Conservation (phyloP, 306 rosid genomes). For the Casuarina glauca region DNA sequence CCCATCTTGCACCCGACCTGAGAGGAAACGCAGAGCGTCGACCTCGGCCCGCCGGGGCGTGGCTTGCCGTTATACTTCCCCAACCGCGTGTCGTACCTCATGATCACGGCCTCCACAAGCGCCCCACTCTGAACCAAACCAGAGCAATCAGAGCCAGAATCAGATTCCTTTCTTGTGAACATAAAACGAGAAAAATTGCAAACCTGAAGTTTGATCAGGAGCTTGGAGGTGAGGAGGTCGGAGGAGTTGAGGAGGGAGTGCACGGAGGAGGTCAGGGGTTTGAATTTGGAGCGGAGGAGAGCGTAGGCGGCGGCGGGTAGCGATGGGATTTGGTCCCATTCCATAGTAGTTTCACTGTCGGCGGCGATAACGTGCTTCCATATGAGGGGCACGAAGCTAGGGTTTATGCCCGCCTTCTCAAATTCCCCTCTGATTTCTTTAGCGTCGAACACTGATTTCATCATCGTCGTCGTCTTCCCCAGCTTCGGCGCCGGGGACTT, state of each 20-base stretch:
- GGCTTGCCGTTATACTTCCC: constrained; percentile 81
- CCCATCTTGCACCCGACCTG: constrained; percentile 99
- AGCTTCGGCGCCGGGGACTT: not conserved
- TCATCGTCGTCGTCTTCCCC: constrained; percentile 32
- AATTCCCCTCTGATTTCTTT: constrained; percentile 56
- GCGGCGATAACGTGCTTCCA: constrained; percentile 59
- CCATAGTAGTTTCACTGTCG: not conserved
- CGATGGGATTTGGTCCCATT: constrained; percentile 59
- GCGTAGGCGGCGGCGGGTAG: constrained; percentile 68
- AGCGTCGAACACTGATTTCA: constrained; percentile 78
- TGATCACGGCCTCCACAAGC: constrained; percentile 85
- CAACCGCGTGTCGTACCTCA: constrained; percentile 80
- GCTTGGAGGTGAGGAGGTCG: constrained; percentile 77
- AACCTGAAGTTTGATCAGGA: constrained; percentile 78
- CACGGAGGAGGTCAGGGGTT: constrained; percentile 73
- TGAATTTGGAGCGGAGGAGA: constrained; percentile 58
- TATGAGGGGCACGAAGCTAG: constrained; percentile 56
- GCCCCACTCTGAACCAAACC: constrained; percentile 54
- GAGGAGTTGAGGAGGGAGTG: constrained; percentile 76
- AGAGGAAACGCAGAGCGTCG: constrained; percentile 87
- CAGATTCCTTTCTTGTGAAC: not conserved
- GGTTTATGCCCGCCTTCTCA: constrained; percentile 44
- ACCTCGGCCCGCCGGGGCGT: constrained; percentile 72
- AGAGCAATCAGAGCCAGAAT: not conserved
- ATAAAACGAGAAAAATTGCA: not conserved